Conservation (phyloP, 352 stramenopile species). For the Phytophthora europaea region DNA sequence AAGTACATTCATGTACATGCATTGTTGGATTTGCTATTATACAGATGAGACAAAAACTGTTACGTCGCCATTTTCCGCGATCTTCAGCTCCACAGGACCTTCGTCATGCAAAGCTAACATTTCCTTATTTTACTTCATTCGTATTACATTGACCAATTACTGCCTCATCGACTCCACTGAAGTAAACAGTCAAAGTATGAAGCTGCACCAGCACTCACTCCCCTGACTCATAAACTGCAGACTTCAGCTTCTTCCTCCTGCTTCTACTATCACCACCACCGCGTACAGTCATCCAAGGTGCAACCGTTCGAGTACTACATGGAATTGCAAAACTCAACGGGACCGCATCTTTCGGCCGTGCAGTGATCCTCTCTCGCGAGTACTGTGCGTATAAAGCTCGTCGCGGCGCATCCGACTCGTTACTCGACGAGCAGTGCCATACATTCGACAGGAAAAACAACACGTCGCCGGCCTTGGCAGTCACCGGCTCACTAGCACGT, state of each 20-base stretch:
- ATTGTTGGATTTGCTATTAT: no score
- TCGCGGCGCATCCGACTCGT: slow-evolving; percentile 49
- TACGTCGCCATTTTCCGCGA: no score
- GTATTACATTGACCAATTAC: no score
- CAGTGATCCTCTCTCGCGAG: slow-evolving; percentile 58
- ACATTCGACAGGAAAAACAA: slow-evolving; percentile 81
- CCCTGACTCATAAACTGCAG: not conserved
- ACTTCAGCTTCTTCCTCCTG: slow-evolving; percentile 5
- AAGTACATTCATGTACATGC: no score
- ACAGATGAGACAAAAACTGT: no score
- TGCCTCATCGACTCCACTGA: no score
- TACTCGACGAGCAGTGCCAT: slow-evolving; percentile 78
- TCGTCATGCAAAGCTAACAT: no score
- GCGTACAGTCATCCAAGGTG: not conserved
- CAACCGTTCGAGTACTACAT: slow-evolving; percentile 27
- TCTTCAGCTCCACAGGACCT: no score
- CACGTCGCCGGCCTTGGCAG: slow-evolving; percentile 49
- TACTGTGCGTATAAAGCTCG: slow-evolving; percentile 85
- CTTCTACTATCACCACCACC: not conserved
- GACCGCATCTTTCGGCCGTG: slow-evolving; percentile 37
- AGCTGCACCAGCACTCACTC: no score
- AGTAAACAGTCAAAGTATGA: no score
- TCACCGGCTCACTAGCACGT: slow-evolving; percentile 42
- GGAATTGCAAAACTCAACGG: slow-evolving; percentile 80
- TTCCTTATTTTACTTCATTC: no score